Evolutionary conservation across 345 rosid genomes (phyloP), one percentile per base, ranked within the genome.

Genomic region (Gynandropsis gynandra): DNA sequence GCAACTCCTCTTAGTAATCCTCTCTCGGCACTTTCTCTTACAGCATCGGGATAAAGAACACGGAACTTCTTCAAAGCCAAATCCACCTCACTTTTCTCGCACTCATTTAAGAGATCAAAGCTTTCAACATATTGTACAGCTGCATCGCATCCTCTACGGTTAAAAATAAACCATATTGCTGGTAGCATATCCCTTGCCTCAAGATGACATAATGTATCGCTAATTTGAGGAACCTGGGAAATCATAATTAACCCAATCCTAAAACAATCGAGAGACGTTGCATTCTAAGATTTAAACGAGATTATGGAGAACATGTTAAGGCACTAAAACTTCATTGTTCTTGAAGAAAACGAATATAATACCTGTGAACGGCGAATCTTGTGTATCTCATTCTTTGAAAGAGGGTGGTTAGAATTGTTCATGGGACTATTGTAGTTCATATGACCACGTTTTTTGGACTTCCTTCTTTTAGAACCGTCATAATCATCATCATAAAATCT

Each of bases 81-180:
- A 63, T 90, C 98, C 52, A 92, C 93, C 67, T 92, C 96, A 62
- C 81, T 68, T 52, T 63, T 70, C 79, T 84, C 95, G 54, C 84
- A 80, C 20, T 83, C 87, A 63, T 87, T 89, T 64, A 92, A 79
- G 43, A 92, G 84, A 58, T 67, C 73, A 62, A 59, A 73, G 54
- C 75, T 80, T 66, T 87, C 95, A 65, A 87, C 75, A 65, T 92
- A 92, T 72, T 84, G 77, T 27, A 92, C 88, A 9, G 98, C 87
- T 40, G 89, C 93, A 71, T 87, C 98, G 63, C 96, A 87, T 67
- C 95, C 96, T 82, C 84, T 78, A 62, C 96, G 72, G 67, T 75
- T 84, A 63, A 87, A 87, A 64, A 92, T 87, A 70, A 87, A 92
- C 98, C 98, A 92, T 61, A 92, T 75, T 15, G 95, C 86, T 52